Evolutionary conservation across 2,329 filamentous ascomycete genomes (phyloP).

Genomic region (Aspergillus piperis): DNA sequence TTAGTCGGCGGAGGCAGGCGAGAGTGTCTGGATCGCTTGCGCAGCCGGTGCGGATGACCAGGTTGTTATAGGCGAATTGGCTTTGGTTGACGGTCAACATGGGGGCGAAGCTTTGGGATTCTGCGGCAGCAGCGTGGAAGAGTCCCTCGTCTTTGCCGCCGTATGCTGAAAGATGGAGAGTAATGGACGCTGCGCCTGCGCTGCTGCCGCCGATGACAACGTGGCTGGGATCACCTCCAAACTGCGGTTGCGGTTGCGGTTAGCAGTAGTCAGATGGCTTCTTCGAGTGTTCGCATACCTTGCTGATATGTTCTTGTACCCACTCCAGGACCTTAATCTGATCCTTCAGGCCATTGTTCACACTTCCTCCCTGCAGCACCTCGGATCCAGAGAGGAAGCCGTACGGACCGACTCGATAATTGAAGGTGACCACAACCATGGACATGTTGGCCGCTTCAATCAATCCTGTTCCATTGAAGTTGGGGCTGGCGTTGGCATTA

Average conservation of each 20-base stretch:
- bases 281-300: conserved; percentile 33
- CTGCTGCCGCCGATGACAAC: conserved; percentile 70
- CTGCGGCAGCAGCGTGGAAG: conserved; percentile 56
- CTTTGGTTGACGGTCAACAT: conserved; percentile 51
- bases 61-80: conserved; percentile 55
- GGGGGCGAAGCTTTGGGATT: conserved; percentile 56
- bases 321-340: conserved; percentile 69
- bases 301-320: conserved; percentile 65
- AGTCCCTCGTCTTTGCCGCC: conserved; percentile 50
- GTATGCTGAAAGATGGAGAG: conserved; percentile 61
- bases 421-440: conserved; percentile 71
- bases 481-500: conserved; percentile 58
- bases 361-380: conserved; percentile 50
- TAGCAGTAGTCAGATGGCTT: neutral
- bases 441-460: conserved; percentile 59
- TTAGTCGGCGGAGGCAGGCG: conserved; percentile 52
- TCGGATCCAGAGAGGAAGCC: conserved; percentile 68
- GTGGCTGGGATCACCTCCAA: conserved; percentile 69
- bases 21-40: conserved; percentile 43
- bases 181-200: conserved; percentile 66
- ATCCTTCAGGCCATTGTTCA: conserved; percentile 71
- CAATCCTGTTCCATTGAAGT: conserved; percentile 64
- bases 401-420: conserved; percentile 74
- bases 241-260: conserved; percentile 46
- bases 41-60: conserved; percentile 54